Conservation (phyloP, 441 rosid genomes). For the Pelargonium citronellum region DNA sequence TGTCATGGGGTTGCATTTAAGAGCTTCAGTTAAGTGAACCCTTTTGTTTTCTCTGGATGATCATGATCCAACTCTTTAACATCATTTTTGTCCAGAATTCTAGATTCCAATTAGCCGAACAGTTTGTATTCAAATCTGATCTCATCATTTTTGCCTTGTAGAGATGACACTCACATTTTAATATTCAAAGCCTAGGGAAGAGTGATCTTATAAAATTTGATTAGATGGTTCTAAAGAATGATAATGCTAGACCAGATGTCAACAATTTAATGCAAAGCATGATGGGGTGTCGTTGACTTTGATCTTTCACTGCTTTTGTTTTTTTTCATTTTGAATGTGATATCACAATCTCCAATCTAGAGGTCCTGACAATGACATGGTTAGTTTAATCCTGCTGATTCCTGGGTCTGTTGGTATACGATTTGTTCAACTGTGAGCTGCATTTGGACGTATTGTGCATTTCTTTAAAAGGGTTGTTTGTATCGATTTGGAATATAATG, state of each 20-base stretch:
- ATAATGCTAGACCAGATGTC: not conserved
- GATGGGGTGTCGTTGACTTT: constrained; percentile 20
- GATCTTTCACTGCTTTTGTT: not conserved
- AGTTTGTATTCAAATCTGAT: not conserved
- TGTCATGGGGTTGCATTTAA: not conserved
- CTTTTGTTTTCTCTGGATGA: not conserved
- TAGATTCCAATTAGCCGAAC: not conserved
- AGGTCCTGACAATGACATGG: not conserved
- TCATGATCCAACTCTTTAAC: not conserved
- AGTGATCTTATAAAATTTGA: constrained; percentile 3
- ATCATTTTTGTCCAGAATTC: not conserved
- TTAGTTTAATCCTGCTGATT: constrained; percentile 1
- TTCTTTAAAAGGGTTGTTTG: not conserved
- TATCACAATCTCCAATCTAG: not conserved
- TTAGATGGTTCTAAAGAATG: constrained; percentile 14
- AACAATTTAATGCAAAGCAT: constrained; percentile 9
- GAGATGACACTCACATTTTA: not conserved
- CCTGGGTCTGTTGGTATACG: constrained; percentile 2
- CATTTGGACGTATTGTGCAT: not conserved
- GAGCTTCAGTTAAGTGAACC: not conserved
- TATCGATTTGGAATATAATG: constrained; percentile 3
- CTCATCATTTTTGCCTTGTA: not conserved
- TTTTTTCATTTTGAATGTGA: not conserved
- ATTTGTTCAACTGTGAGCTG: not conserved
- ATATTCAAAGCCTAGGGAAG: constrained; percentile 6